Base-by-base conservation (phyloP, 139 green algal species). In the Micractinium sp. region DNA sequence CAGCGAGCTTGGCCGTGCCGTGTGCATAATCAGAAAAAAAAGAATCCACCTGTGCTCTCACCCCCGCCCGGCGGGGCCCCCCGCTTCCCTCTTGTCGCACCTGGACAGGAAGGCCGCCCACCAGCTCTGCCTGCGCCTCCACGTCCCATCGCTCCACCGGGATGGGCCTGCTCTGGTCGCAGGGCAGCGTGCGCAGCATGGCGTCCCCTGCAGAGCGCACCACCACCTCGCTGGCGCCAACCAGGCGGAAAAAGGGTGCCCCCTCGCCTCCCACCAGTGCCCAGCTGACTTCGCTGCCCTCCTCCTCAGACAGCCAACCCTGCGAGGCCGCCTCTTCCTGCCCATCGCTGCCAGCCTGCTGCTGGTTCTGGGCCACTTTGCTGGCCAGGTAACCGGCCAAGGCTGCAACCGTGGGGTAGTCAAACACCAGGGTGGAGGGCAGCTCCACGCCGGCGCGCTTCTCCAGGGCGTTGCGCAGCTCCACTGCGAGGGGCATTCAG, bases 81-180 rank as follows among this genome's bases (percentile, higher is more conserved):
- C 7, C 47, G 47, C 47, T 9, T 56, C 47, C 47, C 47, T 56
- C 47, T 56, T 56, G 47, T 56, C 14, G 63, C 89, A 96, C 97
- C 41, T 88, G 93, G 2, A 90, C 88, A 5, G 75, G 69, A 19
- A 85, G n/a, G 66, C 86, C 86, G n/a, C 71, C 81, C 19, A 67
- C 56, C 19, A 87, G 15, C 19, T 90, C 85, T 15, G 66, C 76
- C 38, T 89, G 66, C 31, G 80, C 39, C 56, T 93, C 90, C 71
- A 90, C 87, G 27, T 95, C 93, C 93, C 93, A 96, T 22, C 92
- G 93, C 1, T 73, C 81, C 53, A 95, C 87, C 15, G 93, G 93
- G 12, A 96, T 88, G 29, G 86, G 88, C 22, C 56, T 16, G 22
- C 60, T 77, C 56, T 87, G 60, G 79, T 95, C 91, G 2, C 19